Percentiles rank a stretch among this genome's conserved stretches.
These are phyloP conservation scores for Leptomonas pyrrhocoris DNA, from an alignment of 208 protist species.

Conservation along the genomic window DNA sequence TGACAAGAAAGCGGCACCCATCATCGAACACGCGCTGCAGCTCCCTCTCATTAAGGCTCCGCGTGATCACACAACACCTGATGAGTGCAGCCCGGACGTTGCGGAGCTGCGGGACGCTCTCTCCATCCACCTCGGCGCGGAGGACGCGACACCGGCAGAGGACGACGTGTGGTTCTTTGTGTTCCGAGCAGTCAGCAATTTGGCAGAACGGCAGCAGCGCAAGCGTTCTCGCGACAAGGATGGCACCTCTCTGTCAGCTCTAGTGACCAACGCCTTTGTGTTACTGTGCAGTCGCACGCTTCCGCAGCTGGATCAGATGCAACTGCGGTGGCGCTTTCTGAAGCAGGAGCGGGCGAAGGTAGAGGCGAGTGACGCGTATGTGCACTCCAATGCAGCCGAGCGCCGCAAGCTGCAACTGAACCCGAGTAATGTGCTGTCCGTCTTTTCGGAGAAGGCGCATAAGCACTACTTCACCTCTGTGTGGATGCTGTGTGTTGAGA, in stretches of 20 bases:
- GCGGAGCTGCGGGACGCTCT: conserved; percentile 61
- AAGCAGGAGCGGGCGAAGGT: conserved; percentile 53
- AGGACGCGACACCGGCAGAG: conserved; percentile 8
- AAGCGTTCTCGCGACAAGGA: conserved; percentile 50
- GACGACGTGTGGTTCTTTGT: conserved; percentile 89
- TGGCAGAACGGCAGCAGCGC: conserved; percentile 54
- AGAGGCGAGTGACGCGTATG: conserved; percentile 69
- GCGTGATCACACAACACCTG: conserved; percentile 66
- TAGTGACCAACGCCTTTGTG: conserved; percentile 76
- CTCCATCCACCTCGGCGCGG: conserved; percentile 19
- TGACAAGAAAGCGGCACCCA: conserved; percentile 33
- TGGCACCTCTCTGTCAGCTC: conserved; percentile 21
- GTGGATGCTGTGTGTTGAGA: conserved; percentile 77
- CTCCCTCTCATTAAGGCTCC: conserved; percentile 45
- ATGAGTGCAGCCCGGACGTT: conserved; percentile 65
- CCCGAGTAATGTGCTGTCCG: conserved; percentile 53
- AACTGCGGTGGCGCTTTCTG: conserved; percentile 70
- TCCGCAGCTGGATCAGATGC: conserved; percentile 53
- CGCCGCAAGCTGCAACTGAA: conserved; percentile 65
- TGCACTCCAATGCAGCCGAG: conserved; percentile 72
- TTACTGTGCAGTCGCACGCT: conserved; percentile 67
- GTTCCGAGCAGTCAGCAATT: conserved; percentile 42
- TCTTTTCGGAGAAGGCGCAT: conserved; percentile 86
- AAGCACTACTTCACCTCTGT: conserved; percentile 82
- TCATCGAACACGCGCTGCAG: conserved; percentile 56